Evolutionary conservation across 23 red algal genomes (phyloP).

Genomic region (Pyropia haitanensis): DNA sequence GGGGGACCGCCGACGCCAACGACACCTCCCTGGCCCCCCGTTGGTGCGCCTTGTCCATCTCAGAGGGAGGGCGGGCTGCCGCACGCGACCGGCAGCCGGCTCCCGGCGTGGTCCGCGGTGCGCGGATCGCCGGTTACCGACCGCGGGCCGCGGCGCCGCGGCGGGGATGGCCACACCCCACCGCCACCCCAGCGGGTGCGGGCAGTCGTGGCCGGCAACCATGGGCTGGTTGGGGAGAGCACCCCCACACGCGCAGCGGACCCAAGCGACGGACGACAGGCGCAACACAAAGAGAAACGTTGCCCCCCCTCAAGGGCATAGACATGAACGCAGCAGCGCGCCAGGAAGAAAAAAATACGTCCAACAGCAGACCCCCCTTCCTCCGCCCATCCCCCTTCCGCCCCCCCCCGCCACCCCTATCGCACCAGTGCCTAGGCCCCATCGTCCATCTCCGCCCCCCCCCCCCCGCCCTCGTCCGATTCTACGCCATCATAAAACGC

Average conservation of each 20-base stretch:
- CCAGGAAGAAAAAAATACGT: no score
- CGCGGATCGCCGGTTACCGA: background rate
- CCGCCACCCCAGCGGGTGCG: no score
- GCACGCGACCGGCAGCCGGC: no score
- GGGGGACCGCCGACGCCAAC: background rate
- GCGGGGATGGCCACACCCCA: background rate
- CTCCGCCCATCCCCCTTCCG: no score
- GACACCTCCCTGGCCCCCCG: background rate
- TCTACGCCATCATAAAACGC: background rate
- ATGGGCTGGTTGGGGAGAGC: no score
- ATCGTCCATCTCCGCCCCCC: background rate
- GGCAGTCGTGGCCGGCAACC: no score
- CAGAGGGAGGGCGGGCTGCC: background rate
- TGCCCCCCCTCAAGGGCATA: no score
- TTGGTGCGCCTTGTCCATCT: background rate
- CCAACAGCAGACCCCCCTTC: no score
- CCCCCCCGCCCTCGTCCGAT: background rate
- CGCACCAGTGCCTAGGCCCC: background rate
- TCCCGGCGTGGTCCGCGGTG: background rate
- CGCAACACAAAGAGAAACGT: no score
- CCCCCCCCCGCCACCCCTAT: background rate
- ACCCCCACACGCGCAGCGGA: no score
- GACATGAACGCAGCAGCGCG: no score
- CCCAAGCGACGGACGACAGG: no score
- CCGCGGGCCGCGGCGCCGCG: background rate